Evolutionary conservation across 1,284 basidiomycete genomes (phyloP).

Genomic region (Naganishia sp.): DNA sequence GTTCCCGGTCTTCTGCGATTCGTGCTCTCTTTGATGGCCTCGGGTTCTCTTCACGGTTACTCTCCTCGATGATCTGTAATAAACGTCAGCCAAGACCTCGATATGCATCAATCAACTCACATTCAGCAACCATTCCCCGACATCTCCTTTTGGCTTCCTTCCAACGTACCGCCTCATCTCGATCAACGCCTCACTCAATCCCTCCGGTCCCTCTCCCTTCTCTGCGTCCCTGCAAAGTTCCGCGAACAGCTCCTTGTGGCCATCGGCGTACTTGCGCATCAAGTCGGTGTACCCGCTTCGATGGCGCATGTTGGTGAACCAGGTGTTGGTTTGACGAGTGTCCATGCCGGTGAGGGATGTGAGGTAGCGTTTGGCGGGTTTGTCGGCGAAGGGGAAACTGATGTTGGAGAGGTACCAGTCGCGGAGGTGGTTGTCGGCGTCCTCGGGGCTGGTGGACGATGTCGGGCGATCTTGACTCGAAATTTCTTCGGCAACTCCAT

Average conservation of each 20-base stretch:
- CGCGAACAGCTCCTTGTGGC: slow-evolving; percentile 15
- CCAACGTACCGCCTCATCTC: slow-evolving; percentile 20
- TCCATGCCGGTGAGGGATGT: not conserved
- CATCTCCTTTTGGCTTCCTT: slow-evolving; percentile 18
- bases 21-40: not conserved
- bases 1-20: not conserved
- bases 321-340: slow-evolving; percentile 20
- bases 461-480: not conserved
- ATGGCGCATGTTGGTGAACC: slow-evolving; percentile 34
- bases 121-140: slow-evolving; percentile 32
- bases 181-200: slow-evolving; percentile 11
- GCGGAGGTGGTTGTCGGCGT: slow-evolving; percentile 21
- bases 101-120: slow-evolving; percentile 14
- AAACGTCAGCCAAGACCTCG: not conserved
- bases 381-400: slow-evolving; percentile 29
- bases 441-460: not conserved
- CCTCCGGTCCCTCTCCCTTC: slow-evolving; percentile 13
- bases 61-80: slow-evolving; percentile 20
- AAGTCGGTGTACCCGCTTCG: slow-evolving; percentile 24
- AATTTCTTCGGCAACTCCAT: not conserved
- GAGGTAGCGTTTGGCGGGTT: slow-evolving; percentile 10
- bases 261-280: not conserved
- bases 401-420: slow-evolving; percentile 29
- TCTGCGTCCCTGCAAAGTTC: slow-evolving; percentile 5
- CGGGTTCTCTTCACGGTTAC: not conserved